Evolutionary conservation across 1,284 basidiomycete genomes (phyloP), one percentile per base, ranked within the genome.

Genomic region (Stygiomarasmius scandens): DNA sequence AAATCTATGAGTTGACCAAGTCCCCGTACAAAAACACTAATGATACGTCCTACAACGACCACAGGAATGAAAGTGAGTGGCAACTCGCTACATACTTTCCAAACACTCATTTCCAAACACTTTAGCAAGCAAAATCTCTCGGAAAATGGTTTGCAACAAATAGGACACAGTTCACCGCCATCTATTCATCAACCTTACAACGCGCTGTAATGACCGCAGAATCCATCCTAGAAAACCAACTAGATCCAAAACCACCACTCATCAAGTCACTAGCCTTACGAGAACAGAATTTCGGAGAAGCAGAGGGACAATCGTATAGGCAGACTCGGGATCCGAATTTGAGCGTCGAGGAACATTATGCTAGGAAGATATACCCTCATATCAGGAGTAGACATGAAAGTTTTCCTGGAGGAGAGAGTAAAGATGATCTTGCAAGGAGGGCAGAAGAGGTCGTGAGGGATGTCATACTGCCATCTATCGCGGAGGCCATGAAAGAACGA

Each of bases 101-200:
- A 48, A 45, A 29, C 46, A 36, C 36, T 38, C 19, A 24, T 14
- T 58, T 38, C 27, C 27, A 23, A 11, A 19, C 23, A 5, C 23
- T 14, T 56, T 63, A 93, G 90, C 94, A 96, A 90, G 93, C 94
- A 2, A 84, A 82, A 64, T 92, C 92, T 0, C 76, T 93, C 1
- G 93, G 86, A 0, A 72, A 78, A 50, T 83, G 84, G 22, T 82
- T 94, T 32, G 70, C 77, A 36, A 64, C 73, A n/a, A 74, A 83
- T n/a, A 66, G 75, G 27, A 83, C 76, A 12, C 78, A 67, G 9
- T 79, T 95, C 62, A 77, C 82, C 44, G 82, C 82, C 19, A 90
- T 98, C 58, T 86, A 92, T 70, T 82, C 90, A 8, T 96, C 93
- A 0, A 83, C 90, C 57, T 81, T 97, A 51, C 82, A 87, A 64